Evolutionary conservation across 768 basidiomycete genomes (phyloP), one percentile per base, ranked within the genome.

Genomic region (Lactarius deliciosus): DNA sequence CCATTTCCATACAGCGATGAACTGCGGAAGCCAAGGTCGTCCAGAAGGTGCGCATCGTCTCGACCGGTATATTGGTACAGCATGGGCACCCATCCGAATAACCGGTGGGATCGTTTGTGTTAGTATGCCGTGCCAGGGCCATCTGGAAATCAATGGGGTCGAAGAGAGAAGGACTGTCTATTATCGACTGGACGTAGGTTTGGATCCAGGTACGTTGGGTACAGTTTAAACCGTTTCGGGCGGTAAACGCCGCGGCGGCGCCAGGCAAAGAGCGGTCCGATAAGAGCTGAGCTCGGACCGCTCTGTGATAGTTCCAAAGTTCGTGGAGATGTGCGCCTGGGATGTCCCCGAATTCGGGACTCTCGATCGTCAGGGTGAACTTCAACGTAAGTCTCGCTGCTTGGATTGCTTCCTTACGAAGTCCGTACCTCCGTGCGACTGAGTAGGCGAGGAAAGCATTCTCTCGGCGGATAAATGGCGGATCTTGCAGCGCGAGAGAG

Each of bases 271-370:
- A 18, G 10, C 1, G 8, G 22, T 54, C 40, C 6, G 16, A 41
- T 15, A 7, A 16, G 16, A 41, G 40, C 40, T 41, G 40, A 41
- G 15, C 5, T 41, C 16, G 40, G 15, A 41, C 40, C 40, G 15
- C 6, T 41, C 30, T 22, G 47, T 81, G 1, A 32, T 63, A 63
- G 20, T 63, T 63, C 61, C 61, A 56, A 55, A 63, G 61, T n/a
- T 63, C 54, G 15, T 63, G 41, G 15, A 63, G 40, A 56, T 30
- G 56, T 3, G 53, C 28, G 11, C 61, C 61, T 32, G 53, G 61
- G 38, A 43, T 32, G 6, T 10, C 25, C 3, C 38, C 36, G 18
- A 56, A 28, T 28, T 56, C 22, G 36, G 40, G 53, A n/a, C 36
- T 20, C 25, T 63, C 53, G 18, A 63, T 32, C 5, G 25, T 56